Base-by-base conservation (phyloP, 176 grass and related monocot genomes). In the Rhipidocladum racemiflorum region DNA sequence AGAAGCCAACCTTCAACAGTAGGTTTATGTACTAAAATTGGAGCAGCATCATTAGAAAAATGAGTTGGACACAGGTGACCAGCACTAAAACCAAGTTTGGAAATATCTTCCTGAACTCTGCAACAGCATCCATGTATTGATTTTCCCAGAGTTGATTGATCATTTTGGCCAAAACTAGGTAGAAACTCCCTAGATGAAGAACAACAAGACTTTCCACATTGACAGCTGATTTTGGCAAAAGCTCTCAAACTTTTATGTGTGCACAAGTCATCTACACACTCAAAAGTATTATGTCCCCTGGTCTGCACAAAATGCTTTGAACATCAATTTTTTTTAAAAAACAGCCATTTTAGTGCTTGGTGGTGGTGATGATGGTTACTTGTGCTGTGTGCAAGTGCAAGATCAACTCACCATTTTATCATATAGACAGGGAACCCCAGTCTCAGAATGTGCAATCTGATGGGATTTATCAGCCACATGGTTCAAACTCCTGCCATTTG, bases 131-230 rank as follows among this genome's bases (percentile, higher is more conserved):
- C 83, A 81, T 90, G 81, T 61, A 86, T 62, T 36, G 81, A 74
- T 50, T 89, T 89, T 75, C 36, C 85, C 11, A 86, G 48, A 56
- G 83, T 49, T 48, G 79, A 72, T 46, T 87, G 61, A 89, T 89
- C 78, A 87, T 85, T 74, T 84, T 73, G 79, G 65, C 75, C 81
- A 80, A 61, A 91, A 53, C 81, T 84, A 67, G 63, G 82, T 85
- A 81, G 43, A 50, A 73, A 78, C 38, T 90, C 74, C 65, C 30
- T 61, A 87, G 87, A 75, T 78, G 90, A 82, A 69, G 78, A 91
- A 64, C 95, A 95, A 60, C 95, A 93, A 68, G 77, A 70, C 76
- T 65, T 88, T 68, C 79, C 84, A 86, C 91, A 86, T 6, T 91
- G 76, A 18, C 24, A 77, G 34, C 39, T 81, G n/a, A 51, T 75